Evolutionary conservation across 1,284 basidiomycete species (phyloP).

Genomic region (Flammula alnicola): DNA sequence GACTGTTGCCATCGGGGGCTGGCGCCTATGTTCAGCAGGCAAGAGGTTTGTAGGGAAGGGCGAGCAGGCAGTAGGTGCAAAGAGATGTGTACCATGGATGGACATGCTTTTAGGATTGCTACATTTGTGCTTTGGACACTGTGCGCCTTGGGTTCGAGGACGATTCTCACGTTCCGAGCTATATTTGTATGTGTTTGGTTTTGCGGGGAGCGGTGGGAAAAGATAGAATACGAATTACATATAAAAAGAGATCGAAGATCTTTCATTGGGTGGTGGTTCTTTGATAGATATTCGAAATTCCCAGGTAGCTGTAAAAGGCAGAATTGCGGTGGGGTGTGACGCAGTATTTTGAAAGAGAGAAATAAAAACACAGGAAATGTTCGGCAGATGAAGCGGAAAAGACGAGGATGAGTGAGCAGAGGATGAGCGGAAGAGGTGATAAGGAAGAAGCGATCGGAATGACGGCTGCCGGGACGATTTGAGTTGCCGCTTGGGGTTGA

Average conservation of each 20-base stretch:
- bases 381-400: too few species aligned
- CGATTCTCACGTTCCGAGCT: slow-evolving; percentile 13
- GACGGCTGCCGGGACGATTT: slow-evolving; percentile 8
- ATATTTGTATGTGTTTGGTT: slow-evolving; percentile 21
- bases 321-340: slow-evolving; percentile 7
- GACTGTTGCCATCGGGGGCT: too few species aligned
- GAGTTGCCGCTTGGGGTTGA: background rate
- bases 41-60: too few species aligned
- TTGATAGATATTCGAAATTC: slow-evolving; percentile 9
- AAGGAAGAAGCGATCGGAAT: slow-evolving; percentile 12
- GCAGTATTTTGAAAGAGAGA: too few species aligned
- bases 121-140: slow-evolving; percentile 15
- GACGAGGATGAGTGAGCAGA: background rate
- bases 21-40: too few species aligned
- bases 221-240: slow-evolving; percentile 12
- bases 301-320: slow-evolving; percentile 16
- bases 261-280: slow-evolving; percentile 12
- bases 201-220: slow-evolving; percentile 22
- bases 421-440: slow-evolving; percentile 23
- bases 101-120: slow-evolving; percentile 16
- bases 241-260: slow-evolving; percentile 14
- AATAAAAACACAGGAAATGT: too few species aligned
- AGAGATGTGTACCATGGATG: slow-evolving; percentile 3
- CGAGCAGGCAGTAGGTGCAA: background rate
- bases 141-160: background rate